Conservation (phyloP, 345 rosid species). For the Litchi chinensis region DNA sequence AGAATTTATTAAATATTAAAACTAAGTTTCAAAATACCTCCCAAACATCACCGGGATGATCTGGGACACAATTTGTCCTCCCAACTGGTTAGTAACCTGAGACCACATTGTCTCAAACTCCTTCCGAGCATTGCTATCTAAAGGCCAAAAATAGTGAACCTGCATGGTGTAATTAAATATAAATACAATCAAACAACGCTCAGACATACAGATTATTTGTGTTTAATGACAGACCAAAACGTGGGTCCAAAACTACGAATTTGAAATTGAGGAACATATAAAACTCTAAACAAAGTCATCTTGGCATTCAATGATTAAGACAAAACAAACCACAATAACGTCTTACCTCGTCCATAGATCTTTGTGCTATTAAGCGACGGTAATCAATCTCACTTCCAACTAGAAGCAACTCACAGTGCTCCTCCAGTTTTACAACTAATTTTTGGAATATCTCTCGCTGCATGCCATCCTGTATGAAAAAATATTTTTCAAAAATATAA, state of each 20-base stretch:
- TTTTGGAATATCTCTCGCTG: slow-evolving; percentile 82
- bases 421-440: slow-evolving; percentile 63
- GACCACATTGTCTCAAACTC: slow-evolving; percentile 74
- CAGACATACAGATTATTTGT: slow-evolving; percentile 3
- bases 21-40: slow-evolving; percentile 51
- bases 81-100: slow-evolving; percentile 56
- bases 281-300: not conserved
- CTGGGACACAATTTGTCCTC: slow-evolving; percentile 58
- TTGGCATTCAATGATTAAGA: not conserved
- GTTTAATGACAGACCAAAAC: not conserved
- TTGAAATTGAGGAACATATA: not conserved
- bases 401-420: slow-evolving; percentile 74
- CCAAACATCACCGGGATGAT: slow-evolving; percentile 91
- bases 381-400: slow-evolving; percentile 88
- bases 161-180: slow-evolving; percentile 37
- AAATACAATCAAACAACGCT: slow-evolving; percentile 2
- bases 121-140: slow-evolving; percentile 40
- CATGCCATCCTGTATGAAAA: slow-evolving; percentile 81
- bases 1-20: not conserved
- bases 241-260: not conserved
- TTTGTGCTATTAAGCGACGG: slow-evolving; percentile 72
- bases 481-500: slow-evolving; percentile 6
- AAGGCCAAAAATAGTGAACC: slow-evolving; percentile 83
- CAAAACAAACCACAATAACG: not conserved
- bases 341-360: slow-evolving; percentile 51